phyloP scores from a whole-genome alignment of 2,329 filamentous ascomycete species.

The Neonectria neomacrospora region DNA sequence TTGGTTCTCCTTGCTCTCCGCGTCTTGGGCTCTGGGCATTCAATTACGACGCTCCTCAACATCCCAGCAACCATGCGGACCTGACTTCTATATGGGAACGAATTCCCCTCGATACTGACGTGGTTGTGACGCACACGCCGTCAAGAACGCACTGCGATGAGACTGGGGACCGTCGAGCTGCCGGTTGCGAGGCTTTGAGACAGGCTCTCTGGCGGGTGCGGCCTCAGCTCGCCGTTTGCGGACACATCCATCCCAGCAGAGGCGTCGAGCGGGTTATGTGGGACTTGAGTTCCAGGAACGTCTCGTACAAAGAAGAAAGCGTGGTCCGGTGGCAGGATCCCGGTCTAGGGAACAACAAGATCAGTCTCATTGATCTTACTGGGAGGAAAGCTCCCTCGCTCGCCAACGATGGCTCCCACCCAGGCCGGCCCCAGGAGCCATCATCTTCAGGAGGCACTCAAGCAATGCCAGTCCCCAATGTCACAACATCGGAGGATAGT shows the following conservation, averaged over 20 bases:
- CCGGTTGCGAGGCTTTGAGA: conserved; percentile 71
- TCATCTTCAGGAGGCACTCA: conserved; percentile 13
- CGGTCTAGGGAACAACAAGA: conserved; percentile 63
- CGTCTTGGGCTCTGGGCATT: conserved; percentile 72
- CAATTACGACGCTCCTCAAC: conserved; percentile 60
- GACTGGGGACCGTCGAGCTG: conserved; percentile 49
- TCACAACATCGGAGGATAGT: not conserved
- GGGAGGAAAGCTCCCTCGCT: conserved; percentile 54
- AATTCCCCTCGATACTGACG: conserved; percentile 70
- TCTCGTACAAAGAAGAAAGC: conserved; percentile 57
- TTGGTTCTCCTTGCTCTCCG: conserved; percentile 77
- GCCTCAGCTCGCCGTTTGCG: conserved; percentile 74
- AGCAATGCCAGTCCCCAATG: conserved; percentile 1
- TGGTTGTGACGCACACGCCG: conserved; percentile 79
- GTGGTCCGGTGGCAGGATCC: conserved; percentile 69
- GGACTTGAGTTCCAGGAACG: conserved; percentile 57
- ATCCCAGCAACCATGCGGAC: conserved; percentile 30
- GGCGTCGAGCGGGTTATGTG: conserved; percentile 73
- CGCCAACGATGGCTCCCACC: conserved; percentile 59
- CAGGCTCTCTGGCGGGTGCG: conserved; percentile 68
- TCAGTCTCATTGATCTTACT: conserved; percentile 72
- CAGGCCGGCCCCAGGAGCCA: conserved; percentile 16
- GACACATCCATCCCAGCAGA: conserved; percentile 76
- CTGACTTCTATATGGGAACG: conserved; percentile 65
- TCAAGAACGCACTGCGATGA: conserved; percentile 69